A percentile compares a stretch with the other conserved stretches of the same genome.
Evolutionary conservation across 1,139 yeast genomes (phyloP).

Genomic region (Neolecta irregularis): DNA sequence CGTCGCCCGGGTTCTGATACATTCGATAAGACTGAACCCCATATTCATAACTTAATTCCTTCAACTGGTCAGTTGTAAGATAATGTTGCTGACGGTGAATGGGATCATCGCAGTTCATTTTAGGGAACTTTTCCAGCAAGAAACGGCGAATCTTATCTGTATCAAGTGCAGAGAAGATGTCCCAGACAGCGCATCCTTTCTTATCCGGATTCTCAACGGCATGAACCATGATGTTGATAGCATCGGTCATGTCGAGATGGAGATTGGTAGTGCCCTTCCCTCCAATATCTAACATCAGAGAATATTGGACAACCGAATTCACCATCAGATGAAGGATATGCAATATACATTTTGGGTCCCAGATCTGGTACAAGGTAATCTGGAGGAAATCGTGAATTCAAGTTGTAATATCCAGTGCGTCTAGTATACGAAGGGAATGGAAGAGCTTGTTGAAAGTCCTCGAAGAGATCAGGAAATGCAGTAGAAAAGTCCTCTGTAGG

Average conservation of each 20-base stretch:
- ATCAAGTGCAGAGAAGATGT: slow-evolving; percentile 14
- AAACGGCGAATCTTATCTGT: slow-evolving; percentile 11
- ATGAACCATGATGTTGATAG: slow-evolving; percentile 14
- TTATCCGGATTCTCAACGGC: slow-evolving; percentile 4
- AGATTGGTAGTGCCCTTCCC: slow-evolving; percentile 14
- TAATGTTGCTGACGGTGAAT: slow-evolving; percentile 15
- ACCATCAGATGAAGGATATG: slow-evolving; percentile 14
- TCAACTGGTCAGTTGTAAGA: slow-evolving; percentile 12
- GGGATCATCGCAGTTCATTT: slow-evolving; percentile 13
- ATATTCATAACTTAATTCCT: slow-evolving; percentile 7
- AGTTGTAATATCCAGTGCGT: slow-evolving; percentile 13
- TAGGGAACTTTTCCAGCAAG: slow-evolving; percentile 3
- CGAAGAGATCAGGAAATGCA: slow-evolving; percentile 14
- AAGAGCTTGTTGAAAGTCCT: slow-evolving; percentile 14
- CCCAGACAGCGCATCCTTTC: slow-evolving; percentile 15
- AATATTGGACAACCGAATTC: no score
- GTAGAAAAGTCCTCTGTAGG: slow-evolving; percentile 11
- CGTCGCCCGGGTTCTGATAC: slow-evolving; percentile 16
- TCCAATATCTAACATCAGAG: no score
- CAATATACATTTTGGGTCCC: slow-evolving; percentile 15
- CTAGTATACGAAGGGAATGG: slow-evolving; percentile 15
- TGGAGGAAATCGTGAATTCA: slow-evolving; percentile 14
- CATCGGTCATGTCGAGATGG: slow-evolving; percentile 16
- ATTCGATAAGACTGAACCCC: slow-evolving; percentile 13
- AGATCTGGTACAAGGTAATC: slow-evolving; percentile 14